phyloP scores from a whole-genome alignment of 495 filamentous ascomycete genomes.

The Physcia stellaris region DNA sequence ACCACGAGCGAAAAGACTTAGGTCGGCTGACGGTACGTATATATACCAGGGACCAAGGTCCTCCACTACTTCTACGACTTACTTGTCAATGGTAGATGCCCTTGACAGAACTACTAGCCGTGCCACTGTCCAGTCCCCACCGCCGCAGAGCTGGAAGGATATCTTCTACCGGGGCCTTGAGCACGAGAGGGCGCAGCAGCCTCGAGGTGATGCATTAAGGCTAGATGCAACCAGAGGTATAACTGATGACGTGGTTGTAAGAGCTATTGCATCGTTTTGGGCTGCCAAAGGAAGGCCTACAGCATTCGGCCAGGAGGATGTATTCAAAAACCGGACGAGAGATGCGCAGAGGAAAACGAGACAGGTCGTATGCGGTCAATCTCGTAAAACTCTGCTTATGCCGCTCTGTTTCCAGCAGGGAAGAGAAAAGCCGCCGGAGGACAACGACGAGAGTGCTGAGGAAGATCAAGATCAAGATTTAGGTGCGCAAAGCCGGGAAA shows the following conservation, averaged over 20 bases:
- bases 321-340: too few relatives aligned
- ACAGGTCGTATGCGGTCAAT: neutral
- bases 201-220: neutral
- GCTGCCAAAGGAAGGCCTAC: too few relatives aligned
- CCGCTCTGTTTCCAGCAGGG: neutral
- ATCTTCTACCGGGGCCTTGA: neutral
- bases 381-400: neutral
- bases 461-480: neutral
- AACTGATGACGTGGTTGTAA: too few relatives aligned
- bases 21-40: neutral
- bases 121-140: neutral
- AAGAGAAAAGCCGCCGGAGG: neutral
- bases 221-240: too few relatives aligned
- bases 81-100: neutral
- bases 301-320: too few relatives aligned
- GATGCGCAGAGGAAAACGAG: neutral
- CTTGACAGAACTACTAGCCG: neutral
- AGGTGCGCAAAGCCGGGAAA: neutral
- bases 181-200: neutral
- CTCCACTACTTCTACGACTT: neutral
- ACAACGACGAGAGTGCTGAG: neutral
- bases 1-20: neutral
- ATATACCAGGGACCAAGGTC: too few relatives aligned
- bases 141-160: neutral
- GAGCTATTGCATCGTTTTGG: too few relatives aligned